Base-by-base conservation (phyloP, 768 basidiomycete genomes). In the Tricholomella constricta region DNA sequence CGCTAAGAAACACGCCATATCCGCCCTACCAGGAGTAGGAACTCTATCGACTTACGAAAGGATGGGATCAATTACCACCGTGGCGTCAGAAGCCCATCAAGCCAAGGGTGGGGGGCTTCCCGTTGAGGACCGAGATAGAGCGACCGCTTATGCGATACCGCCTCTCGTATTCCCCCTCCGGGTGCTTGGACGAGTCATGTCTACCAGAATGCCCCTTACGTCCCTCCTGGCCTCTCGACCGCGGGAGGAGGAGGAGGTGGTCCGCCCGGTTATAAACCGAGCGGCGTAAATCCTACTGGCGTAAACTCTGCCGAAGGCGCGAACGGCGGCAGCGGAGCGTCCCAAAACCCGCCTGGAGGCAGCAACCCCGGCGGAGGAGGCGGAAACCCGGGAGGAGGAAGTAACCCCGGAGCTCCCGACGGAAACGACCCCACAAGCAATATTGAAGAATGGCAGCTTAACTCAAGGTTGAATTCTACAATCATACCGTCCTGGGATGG, bases 11-110 rank as follows among this genome's bases (percentile, higher is more conserved):
- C 58, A 59, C 37, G 22, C 51, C 22, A 42, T 59, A 3, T 53
- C 58, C 0, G 14, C 51, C 5, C 23, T 59, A 22, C 58, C 58
- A 15, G 45, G 45, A 14, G 20, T 47, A 6, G 45, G 45, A 4
- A 2, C 22, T 6, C 4, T 43, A 5, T 25, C 29, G 8, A 29
- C 11, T 40, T n/a, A n/a, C 34, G 17, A 25, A 6, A 6, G 26
- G 9, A 19, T 17, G 14, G 36, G 10, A 4, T 37, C 36, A n/a
- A n/a, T n/a, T 17, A 17, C 36, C 36, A 22, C 11, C 11, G 40
- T 19, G 5, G 40, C 40, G 10, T 6, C 40, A 6, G 6, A n/a
- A 6, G 6, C 37, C 37, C 7, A n/a, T 15, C 7, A 38, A n/a
- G n/a, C n/a, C n/a, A n/a, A n/a, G n/a, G n/a, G n/a, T n/a, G n/a